Base-by-base conservation (phyloP, 805 yeast species). In the Monosporozyma unispora region DNA sequence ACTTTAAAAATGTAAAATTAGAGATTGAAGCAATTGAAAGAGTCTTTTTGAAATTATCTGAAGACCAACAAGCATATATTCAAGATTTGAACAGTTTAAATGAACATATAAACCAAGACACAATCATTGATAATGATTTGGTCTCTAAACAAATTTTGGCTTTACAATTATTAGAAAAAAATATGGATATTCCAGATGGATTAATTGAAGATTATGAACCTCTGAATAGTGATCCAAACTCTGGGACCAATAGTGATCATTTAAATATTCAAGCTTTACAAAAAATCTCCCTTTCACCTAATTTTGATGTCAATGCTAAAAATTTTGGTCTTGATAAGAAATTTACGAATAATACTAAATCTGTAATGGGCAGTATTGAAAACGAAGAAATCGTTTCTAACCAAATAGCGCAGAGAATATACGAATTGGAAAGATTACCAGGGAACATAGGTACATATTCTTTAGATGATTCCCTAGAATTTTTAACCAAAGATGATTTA, bases 401-500 rank as follows among this genome's bases (percentile, higher is more conserved):
- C 21, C 80, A 80, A 52, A 76, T 85, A 18, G 71, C 78, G 6
- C 72, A 73, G 46, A 74, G 91, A 63, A 69, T 84, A 14, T 62
- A 68, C 23, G 84, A 82, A 54, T 66, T 86, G 52, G 89, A 84
- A 61, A 72, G 66, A 47, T 58, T 85, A 14, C 93, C 95, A 2
- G 78, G 85, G 3, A 84, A 82, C 57, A 58, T 86, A 47, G 91
- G 90, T 23, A 73, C 87, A 2, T 80, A 71, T 48, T 66, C 72
- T 14, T 53, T 64, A 35, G 68, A 74, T 45, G 76, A 77, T 52
- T 58, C 68, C 1, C 45, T 71, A n/a, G 73, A 71, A 31, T 61
- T 75, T 45, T 55, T 57, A 3, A 66, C 78, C 1, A 69, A 76
- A 40, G 78, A 74, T 54, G 75, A 74, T 48, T 55, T 75, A 18